Percentiles rank a stretch among this genome's conserved stretches.
These are phyloP conservation scores for Alternaria tenuissima DNA, from an alignment of 2,329 filamentous ascomycete species.

Conservation along the genomic window DNA sequence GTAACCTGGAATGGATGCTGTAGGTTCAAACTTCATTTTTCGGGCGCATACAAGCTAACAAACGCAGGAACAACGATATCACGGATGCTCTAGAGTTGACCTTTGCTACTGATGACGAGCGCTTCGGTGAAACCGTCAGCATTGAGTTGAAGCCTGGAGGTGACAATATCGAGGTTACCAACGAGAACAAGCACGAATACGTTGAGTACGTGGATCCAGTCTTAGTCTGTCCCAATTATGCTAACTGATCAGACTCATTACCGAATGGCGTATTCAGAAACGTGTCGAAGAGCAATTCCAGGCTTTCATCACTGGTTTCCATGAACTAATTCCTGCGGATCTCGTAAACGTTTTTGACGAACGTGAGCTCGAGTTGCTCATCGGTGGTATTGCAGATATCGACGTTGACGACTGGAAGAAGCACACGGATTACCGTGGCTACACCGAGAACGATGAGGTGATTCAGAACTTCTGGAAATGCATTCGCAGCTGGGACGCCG, in stretches of 20 bases:
- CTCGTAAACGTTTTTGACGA: conserved; percentile 99
- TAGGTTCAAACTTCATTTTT: conserved; percentile 46
- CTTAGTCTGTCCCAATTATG: neutral
- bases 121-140: conserved; percentile 92
- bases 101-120: conserved; percentile 96
- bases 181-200: conserved; percentile 99
- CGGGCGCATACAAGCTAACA: conserved; percentile 10
- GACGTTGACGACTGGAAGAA: conserved; percentile 99
- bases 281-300: conserved; percentile 98
- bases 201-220: conserved; percentile 72
- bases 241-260: conserved; percentile 73
- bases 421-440: conserved; percentile 98
- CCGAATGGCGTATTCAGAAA: conserved; percentile 99
- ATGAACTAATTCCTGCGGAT: conserved; percentile 95
- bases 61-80: conserved; percentile 84
- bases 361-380: conserved; percentile 92
- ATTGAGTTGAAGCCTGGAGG: conserved; percentile 93
- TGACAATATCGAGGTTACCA: conserved; percentile 92
- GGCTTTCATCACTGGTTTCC: conserved; percentile 96
- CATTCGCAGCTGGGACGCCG: conserved; percentile 94
- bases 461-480: conserved; percentile 99
- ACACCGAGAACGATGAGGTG: conserved; percentile 96
- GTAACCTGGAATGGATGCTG: conserved; percentile 95
- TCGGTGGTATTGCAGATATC: conserved; percentile 99
- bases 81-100: conserved; percentile 93